Conservation (phyloP, 2,329 filamentous ascomycete species). For the Ampelomyces quisqualis region DNA sequence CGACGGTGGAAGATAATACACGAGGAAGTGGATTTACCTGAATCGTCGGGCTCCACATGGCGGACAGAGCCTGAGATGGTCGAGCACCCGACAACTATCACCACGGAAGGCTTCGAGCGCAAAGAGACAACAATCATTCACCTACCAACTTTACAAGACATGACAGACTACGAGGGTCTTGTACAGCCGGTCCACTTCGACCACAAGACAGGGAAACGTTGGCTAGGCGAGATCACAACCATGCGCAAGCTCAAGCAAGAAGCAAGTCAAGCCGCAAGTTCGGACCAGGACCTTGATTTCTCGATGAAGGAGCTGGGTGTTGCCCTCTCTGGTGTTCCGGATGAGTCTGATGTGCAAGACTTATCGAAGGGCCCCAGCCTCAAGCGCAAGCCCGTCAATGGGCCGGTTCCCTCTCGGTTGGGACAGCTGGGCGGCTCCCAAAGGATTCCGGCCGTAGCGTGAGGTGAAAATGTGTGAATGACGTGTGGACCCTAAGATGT, state of each 20-base stretch:
- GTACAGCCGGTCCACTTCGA: constrained; percentile 35
- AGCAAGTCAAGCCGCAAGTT: background rate
- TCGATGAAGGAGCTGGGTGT: constrained; percentile 13
- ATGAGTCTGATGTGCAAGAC: constrained; percentile 3
- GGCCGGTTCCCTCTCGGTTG: background rate
- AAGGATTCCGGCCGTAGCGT: background rate
- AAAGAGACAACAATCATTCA: constrained; percentile 51
- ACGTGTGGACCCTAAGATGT: background rate
- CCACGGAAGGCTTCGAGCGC: constrained; percentile 45
- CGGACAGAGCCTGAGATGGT: constrained; percentile 43
- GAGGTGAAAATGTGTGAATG: background rate
- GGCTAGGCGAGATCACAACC: constrained; percentile 26
- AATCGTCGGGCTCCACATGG: constrained; percentile 12
- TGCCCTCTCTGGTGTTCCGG: constrained; percentile 6
- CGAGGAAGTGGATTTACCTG: constrained; percentile 15
- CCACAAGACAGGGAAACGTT: constrained; percentile 29
- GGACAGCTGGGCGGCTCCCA: background rate
- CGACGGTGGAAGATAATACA: constrained; percentile 34
- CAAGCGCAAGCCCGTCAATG: constrained; percentile 17
- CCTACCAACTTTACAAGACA: constrained; percentile 45
- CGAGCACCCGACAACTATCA: constrained; percentile 43
- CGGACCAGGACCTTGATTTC: no score
- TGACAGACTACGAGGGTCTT: constrained; percentile 28
- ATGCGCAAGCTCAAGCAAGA: constrained; percentile 19
- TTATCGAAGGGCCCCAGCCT: constrained; percentile 6